phyloP scores from a whole-genome alignment of 1,284 basidiomycete species.

The Fomitopsis palustris region DNA sequence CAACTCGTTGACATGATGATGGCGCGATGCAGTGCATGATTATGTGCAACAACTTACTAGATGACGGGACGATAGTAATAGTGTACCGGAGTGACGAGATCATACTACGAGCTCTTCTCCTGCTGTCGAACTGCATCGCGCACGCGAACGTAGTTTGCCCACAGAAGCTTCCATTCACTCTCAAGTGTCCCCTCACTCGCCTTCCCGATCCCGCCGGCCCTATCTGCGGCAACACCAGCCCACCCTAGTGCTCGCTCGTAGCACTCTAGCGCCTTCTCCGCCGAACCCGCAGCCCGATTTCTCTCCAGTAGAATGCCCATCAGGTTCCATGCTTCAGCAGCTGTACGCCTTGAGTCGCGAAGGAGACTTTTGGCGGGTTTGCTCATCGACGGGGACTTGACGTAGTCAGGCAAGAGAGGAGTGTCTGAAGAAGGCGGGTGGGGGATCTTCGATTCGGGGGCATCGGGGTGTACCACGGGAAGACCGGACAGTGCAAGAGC shows the following conservation, averaged over 20 bases:
- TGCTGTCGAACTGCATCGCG: constrained; percentile 25
- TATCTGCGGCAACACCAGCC: constrained; percentile 47
- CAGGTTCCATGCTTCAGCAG: constrained; percentile 67
- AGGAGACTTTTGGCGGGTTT: constrained; percentile 58
- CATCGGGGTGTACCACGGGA: constrained; percentile 34
- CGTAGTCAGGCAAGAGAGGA: constrained; percentile 41
- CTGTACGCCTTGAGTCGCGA: constrained; percentile 66
- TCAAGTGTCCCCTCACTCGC: constrained; percentile 51
- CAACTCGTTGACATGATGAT: background rate
- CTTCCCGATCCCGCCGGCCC: constrained; percentile 32
- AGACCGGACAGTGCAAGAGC: constrained; percentile 50
- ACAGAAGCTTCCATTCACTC: constrained; percentile 53
- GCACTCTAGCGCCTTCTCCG: constrained; percentile 44
- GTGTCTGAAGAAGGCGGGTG: constrained; percentile 43
- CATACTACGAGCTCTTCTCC: background rate
- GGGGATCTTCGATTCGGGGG: constrained; percentile 35
- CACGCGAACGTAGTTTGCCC: constrained; percentile 45
- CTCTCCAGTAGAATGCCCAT: constrained; percentile 45
- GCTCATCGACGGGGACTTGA: constrained; percentile 44
- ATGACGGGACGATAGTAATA: background rate
- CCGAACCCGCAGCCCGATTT: constrained; percentile 29
- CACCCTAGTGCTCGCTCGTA: constrained; percentile 62
- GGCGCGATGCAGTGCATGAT: background rate
- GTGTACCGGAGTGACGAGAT: background rate
- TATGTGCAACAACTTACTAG: background rate